Percentiles rank a stretch among this genome's conserved stretches.
phyloP scores from a whole-genome alignment of 371 early-diverging fungal species.

The Rhizopus sp. region DNA sequence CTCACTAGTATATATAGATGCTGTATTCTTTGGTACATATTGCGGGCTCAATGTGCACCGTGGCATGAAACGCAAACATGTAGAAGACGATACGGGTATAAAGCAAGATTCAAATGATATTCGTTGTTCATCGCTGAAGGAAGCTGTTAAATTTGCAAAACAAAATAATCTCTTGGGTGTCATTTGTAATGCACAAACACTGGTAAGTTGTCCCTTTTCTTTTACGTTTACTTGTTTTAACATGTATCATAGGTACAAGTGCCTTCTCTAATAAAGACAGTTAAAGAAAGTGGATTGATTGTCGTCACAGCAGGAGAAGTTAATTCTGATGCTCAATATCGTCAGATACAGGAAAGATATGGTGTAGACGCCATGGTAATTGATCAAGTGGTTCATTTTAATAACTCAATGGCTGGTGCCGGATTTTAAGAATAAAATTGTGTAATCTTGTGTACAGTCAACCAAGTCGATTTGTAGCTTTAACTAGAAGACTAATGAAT shows the following conservation, averaged over 20 bases:
- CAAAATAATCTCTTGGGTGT: conserved; percentile 83
- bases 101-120: conserved; percentile 33
- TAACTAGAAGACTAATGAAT: too few species aligned
- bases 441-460: not conserved
- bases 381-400: conserved; percentile 50
- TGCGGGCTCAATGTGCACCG: conserved; percentile 70
- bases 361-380: conserved; percentile 89
- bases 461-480: too few species aligned
- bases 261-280: conserved; percentile 81
- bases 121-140: conserved; percentile 64
- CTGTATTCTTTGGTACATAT: conserved; percentile 84
- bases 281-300: conserved; percentile 90
- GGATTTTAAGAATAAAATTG: conserved; percentile 31
- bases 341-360: conserved; percentile 70
- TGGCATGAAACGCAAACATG: conserved; percentile 43
- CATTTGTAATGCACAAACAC: conserved; percentile 83
- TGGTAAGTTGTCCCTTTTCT: conserved; percentile 52
- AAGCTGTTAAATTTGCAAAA: conserved; percentile 73
- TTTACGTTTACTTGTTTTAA: not conserved
- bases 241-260: conserved; percentile 70
- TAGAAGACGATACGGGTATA: conserved; percentile 18
- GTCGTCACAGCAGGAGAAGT: conserved; percentile 82
- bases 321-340: conserved; percentile 64
- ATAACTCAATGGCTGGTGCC: conserved; percentile 51
- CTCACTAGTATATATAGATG: conserved; percentile 48